Percentiles rank a stretch among this genome's conserved stretches.
phyloP scores from a whole-genome alignment of 805 yeast species.

The Cyberlindnera nakhonratchasimensis region DNA sequence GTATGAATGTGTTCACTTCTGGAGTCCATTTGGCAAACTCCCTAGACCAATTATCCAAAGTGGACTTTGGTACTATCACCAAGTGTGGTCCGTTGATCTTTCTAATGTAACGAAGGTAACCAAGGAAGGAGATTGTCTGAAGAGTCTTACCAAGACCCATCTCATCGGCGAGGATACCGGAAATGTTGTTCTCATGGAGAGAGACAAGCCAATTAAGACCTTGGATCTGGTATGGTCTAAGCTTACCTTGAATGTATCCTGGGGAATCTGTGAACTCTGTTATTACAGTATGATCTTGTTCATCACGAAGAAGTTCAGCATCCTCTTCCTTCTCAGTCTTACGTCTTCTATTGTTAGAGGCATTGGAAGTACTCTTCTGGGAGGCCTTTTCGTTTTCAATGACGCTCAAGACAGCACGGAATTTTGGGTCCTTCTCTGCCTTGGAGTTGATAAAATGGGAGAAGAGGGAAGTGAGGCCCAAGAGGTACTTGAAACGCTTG shows the following conservation, averaged over 20 bases:
- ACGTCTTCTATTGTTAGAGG: constrained; percentile 53
- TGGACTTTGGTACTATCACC: constrained; percentile 75
- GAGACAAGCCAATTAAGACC: constrained; percentile 79
- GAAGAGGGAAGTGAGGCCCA: constrained; percentile 64
- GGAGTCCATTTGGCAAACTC: constrained; percentile 81
- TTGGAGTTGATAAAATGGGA: constrained; percentile 64
- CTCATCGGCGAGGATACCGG: constrained; percentile 81
- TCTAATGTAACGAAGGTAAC: constrained; percentile 62
- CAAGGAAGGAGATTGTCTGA: constrained; percentile 69
- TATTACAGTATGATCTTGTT: constrained; percentile 34
- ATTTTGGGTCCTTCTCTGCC: constrained; percentile 57
- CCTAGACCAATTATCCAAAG: constrained; percentile 76
- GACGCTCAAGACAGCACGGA: constrained; percentile 48
- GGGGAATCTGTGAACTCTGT: constrained; percentile 87
- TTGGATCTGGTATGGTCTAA: constrained; percentile 75
- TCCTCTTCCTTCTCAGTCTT: constrained; percentile 80
- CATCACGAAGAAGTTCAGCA: constrained; percentile 62
- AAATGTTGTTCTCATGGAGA: constrained; percentile 60
- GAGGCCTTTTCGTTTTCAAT: constrained; percentile 31
- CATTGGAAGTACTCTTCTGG: constrained; percentile 16
- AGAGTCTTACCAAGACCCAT: constrained; percentile 84
- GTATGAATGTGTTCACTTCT: constrained; percentile 62
- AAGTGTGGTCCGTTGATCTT: constrained; percentile 67
- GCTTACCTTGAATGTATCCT: constrained; percentile 56
- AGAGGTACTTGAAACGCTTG: constrained; percentile 60